Base-by-base conservation (phyloP, 1,284 basidiomycete species). In the Ustilago lituana region DNA sequence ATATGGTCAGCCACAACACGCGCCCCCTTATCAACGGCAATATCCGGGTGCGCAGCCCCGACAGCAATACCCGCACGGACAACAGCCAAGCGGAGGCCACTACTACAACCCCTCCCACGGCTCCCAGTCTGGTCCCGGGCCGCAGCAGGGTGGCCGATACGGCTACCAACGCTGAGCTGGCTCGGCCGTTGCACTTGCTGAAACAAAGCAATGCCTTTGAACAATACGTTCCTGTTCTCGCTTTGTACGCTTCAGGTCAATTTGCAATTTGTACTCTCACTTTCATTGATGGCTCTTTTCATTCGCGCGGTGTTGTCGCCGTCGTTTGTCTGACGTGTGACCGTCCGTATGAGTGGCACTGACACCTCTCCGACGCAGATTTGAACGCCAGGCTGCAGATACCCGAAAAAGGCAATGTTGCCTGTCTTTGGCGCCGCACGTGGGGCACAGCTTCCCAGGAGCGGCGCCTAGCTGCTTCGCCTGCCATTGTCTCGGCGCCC, bases 11-110 rank as follows among this genome's bases (percentile, higher is more conserved):
- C 29, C 31, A 1, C 64, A 54, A 35, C 59, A 58, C 4, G 40
- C 61, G 5, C 54, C 50, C 7, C 43, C n/a, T 20, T 62, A 57
- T 15, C 24, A 47, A 12, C 54, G 56, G 48, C 63, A 56, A 39
- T 43, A 49, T 15, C 27, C 35, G 10, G 46, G 45, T 35, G 32
- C 36, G 36, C 52, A 43, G 33, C 35, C 46, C 12, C 53, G 51
- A 37, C 59, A 62, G 53, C 46, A 35, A 26, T 40, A 63, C 15
- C 22, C 46, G 26, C 57, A 52, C 19, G 50, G 60, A 5, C 60
- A 57, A 26, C 67, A 60, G 32, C 43, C 53, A 19, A 41, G 57
- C 33, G 61, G 49, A 33, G 64, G 46, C 38, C 57, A 36, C 54
- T 50, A 51, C 54, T 55, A 61, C 31, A 14, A 53, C 11, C 32